Evolutionary conservation across 1,139 yeast genomes (phyloP).

Genomic region (Hyphopichia buzzinii): DNA sequence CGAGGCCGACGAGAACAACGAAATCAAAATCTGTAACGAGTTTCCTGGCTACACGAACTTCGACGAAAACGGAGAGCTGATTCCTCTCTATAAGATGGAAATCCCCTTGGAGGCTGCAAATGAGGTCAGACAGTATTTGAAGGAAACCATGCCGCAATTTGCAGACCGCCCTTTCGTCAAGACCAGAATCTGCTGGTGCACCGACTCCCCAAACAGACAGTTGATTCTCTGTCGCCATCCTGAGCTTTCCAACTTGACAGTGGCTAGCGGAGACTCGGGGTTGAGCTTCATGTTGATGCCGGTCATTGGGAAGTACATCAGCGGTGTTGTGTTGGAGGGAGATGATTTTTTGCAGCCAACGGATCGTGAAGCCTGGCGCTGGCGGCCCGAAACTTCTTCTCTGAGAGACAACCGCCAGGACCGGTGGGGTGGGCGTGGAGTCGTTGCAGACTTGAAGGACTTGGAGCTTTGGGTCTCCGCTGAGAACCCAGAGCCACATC

Average conservation of each 20-base stretch:
- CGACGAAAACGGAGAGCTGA: slow-evolving; percentile 8
- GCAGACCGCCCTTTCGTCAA: slow-evolving; percentile 11
- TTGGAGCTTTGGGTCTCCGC: slow-evolving; percentile 12
- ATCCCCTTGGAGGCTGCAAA: slow-evolving; percentile 19
- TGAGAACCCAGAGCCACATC: slow-evolving; percentile 6
- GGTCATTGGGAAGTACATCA: slow-evolving; percentile 12
- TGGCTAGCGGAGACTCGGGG: slow-evolving; percentile 21
- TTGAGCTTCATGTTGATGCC: slow-evolving; percentile 19
- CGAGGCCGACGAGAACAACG: slow-evolving; percentile 10
- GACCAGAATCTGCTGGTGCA: slow-evolving; percentile 20
- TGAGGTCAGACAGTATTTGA: slow-evolving; percentile 17
- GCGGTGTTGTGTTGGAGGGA: slow-evolving; percentile 7
- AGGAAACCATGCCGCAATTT: slow-evolving; percentile 15
- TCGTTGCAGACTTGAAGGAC: slow-evolving; percentile 12
- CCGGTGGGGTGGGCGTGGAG: slow-evolving; percentile 14
- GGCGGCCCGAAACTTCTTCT: slow-evolving; percentile 16
- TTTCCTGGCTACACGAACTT: slow-evolving; percentile 18
- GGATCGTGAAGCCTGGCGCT: slow-evolving; percentile 11
- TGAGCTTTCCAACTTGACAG: slow-evolving; percentile 9
- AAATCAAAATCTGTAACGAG: slow-evolving; percentile 18
- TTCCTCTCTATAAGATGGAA: slow-evolving; percentile 11
- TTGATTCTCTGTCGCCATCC: slow-evolving; percentile 18
- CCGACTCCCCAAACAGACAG: slow-evolving; percentile 17
- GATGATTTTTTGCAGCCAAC: slow-evolving; percentile 8
- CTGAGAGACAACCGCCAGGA: slow-evolving; percentile 11